These are phyloP conservation scores for Monosporascus sp. DNA, from an alignment of 2,329 filamentous ascomycete species.

Conservation along the genomic window DNA sequence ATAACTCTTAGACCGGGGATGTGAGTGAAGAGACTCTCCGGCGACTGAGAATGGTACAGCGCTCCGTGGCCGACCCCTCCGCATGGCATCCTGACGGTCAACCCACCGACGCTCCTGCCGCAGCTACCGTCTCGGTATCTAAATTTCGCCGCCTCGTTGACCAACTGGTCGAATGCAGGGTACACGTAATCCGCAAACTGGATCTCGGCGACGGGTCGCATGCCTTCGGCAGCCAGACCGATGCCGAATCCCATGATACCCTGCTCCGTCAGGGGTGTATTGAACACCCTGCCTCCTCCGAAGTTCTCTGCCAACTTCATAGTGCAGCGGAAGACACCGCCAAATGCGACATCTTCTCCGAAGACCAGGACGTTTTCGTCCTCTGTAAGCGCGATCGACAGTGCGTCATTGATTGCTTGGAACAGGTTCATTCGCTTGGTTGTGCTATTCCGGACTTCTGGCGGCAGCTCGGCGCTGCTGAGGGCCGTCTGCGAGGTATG, in stretches of 20 bases:
- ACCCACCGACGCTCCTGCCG: conserved; percentile 61
- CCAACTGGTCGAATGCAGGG: conserved; percentile 88
- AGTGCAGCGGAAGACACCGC: conserved; percentile 91
- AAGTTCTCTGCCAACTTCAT: conserved; percentile 87
- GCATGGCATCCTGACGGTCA: conserved; percentile 87
- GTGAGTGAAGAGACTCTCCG: conserved; percentile 83
- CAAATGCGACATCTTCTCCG: conserved; percentile 95
- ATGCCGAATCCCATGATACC: conserved; percentile 93
- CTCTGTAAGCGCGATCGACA: conserved; percentile 73
- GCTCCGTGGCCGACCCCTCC: conserved; percentile 87
- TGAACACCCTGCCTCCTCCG: conserved; percentile 86
- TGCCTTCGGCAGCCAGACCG: conserved; percentile 81
- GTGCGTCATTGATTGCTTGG: conserved; percentile 86
- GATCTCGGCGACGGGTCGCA: conserved; percentile 90
- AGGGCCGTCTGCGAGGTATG: conserved; percentile 73
- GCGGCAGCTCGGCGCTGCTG: conserved; percentile 64
- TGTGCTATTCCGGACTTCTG: conserved; percentile 57
- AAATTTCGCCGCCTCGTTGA: conserved; percentile 88
- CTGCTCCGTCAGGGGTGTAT: conserved; percentile 90
- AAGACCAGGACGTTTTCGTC: conserved; percentile 89
- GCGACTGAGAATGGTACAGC: conserved; percentile 83
- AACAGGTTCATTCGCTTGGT: conserved; percentile 91
- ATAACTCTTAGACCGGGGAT: conserved; percentile 81
- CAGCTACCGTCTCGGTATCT: conserved; percentile 65
- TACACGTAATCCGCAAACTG: conserved; percentile 95